Evolutionary conservation across 257 asterid genomes (phyloP), one percentile per base, ranked within the genome.

Genomic region (Solanum commersonii): DNA sequence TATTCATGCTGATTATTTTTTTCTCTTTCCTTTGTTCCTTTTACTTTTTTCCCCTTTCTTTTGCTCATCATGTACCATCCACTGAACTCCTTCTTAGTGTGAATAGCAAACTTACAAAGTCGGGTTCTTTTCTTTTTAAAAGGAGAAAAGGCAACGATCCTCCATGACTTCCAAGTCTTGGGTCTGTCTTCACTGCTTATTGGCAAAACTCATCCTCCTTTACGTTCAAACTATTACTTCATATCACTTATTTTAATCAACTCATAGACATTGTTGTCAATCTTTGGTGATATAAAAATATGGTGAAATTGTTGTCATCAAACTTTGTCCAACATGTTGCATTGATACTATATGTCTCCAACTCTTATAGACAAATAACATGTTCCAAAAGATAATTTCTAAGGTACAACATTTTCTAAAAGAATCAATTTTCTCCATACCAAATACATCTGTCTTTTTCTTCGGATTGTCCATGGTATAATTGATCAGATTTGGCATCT

Each of bases 391-490:
- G 14, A 81, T 44, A 49, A 18, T 49, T 82, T 46, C 70, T 22
- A 82, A 27, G n/a, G 25, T 27, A 44, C 85, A 27, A 44, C 85
- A 9, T 27, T 46, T 46, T 79, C 85, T 44, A 27, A 8, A 79
- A 31, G 65, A 52, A 82, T 31, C 29, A 49, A 16, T 82, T 82
- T 49, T 52, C 70, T 82, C 85, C 70, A 29, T 11, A 82, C 70
- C 68, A 49, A 52, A 29, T 16, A 29, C 29, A 82, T 6, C 44
- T 49, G 37, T 29, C 31, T 3, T 72, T 44, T 42, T 78, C 87
- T 83, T 33, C 52, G 84, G 86, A 65, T 76, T 88, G 79, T 87
- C 81, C 59, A 35, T 73, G 86, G 74, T 89, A 16, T 84, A 10
- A 29, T 79, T 67, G 67, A 38, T 82, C 71, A 71, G 74, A 14